Base-by-base conservation (phyloP, 2,329 filamentous ascomycete species). In the Trichoderma afroharzianum region DNA sequence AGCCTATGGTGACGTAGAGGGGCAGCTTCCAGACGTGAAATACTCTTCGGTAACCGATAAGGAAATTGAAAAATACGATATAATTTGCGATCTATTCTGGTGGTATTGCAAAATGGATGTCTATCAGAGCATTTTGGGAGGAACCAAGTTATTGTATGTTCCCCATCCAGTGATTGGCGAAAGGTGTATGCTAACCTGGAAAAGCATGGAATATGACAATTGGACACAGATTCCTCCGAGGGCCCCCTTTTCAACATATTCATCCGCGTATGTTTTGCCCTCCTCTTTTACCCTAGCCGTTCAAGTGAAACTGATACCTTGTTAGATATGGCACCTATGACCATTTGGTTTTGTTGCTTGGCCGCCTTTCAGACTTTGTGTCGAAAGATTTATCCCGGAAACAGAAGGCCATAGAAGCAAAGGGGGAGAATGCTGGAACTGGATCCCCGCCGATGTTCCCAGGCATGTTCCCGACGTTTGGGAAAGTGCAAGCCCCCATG, bases 71-170 rank as follows among this genome's bases (percentile, higher is more conserved):
- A 90, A 88, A 53, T 97, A 93, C 77, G 92, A 96, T 77, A 91
- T 92, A 18, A 85, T 96, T 50, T 90, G 92, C 74, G 96, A 98
- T 81, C 82, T 98, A 6, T 97, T 92, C 78, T 99, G 95, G 95
- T 98, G 94, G 93, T 98, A 95, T 79, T 91, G 89, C 76, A 97
- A 97, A 81, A 96, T 98, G 85, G 96, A 98, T 79, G 90, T 93
- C 9, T 97, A 95, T 76, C 95, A 98, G 80, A 94, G 93, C 78
- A 89, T 98, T 73, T 84, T 98, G 28, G 96, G 95, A 75, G 95
- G 94, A 9, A 95, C 95, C 55, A 88, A 88, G 73, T 84, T 97
- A 61, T 91, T 98, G 94, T 97, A 84, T 87, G 94, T 87, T 28
- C 18, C 28, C 9, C 15, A 28, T 24, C 30, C 11, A 12, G 1